Evolutionary conservation across 768 basidiomycete genomes (phyloP), one percentile per base, ranked within the genome.

Genomic region (Tylopilus vinaceipallidus): DNA sequence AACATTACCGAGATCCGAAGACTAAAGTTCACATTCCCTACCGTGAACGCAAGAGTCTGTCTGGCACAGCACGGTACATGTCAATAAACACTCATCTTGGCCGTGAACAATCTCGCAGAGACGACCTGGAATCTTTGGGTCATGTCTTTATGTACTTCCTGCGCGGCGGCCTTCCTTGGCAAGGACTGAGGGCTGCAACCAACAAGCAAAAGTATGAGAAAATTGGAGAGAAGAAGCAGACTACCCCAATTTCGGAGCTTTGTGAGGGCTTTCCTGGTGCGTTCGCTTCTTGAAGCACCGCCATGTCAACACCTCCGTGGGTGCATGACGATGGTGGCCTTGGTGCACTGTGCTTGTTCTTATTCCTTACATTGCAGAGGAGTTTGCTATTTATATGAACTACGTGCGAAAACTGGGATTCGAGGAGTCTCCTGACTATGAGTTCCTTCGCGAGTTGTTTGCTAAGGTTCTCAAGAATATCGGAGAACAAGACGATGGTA

Each of bases 151-250:
- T 99, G 91, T 99, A 99, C 71, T 99, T 99, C 71, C 70, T 99
- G 59, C 81, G 95, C 5, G 95, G 95, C 22, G 93, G 94, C 17
- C 78, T 99, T 48, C 95, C 95, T 23, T 99, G 95, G 95, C 95
- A 99, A 68, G 95, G 95, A 39, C 76, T 99, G 54, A 84, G 95
- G 63, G 97, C 95, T 19, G 94, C 94, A 9, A 99, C 95, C 2
- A 98, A 99, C 78, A 98, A 98, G 74, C 95, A 98, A 70, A 98
- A 98, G 74, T 99, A 99, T 67, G 97, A 99, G 73, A 98, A 98
- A 76, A 99, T 99, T 58, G 97, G 95, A 41, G 97, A 97, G 75
- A 98, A 98, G 80, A 99, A 93, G 73, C 95, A 98, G 71, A 88
- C 82, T 8, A 97, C 95, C 14, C 77, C 82, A 7, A 98, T 99